Evolutionary conservation across 148 eudicot genomes (phyloP).

Genomic region (Dysphania ambrosioides): DNA sequence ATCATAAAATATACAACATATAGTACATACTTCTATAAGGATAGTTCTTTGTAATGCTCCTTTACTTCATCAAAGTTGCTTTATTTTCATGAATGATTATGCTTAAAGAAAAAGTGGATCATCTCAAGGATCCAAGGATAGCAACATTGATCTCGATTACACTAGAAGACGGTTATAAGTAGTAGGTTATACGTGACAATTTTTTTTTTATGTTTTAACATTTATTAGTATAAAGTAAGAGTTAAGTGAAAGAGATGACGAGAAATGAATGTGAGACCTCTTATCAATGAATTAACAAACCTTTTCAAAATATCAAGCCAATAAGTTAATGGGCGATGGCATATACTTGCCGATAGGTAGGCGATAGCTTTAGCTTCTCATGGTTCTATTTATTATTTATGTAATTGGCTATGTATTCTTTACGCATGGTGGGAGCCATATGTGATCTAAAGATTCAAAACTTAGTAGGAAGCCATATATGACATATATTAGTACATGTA

Average conservation of each 20-base stretch:
- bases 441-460: no score
- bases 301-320: no score
- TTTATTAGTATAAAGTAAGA: background rate
- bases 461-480: no score
- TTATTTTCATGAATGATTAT: background rate
- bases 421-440: no score
- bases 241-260: background rate
- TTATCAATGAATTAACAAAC: background rate
- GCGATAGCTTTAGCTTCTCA: no score
- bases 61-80: conserved; percentile 12
- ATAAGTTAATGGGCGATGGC: no score
- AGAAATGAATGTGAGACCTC: background rate
- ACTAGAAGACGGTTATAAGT: background rate
- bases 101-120: conserved; percentile 12
- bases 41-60: conserved; percentile 1
- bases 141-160: conserved; percentile 2
- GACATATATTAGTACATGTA: no score
- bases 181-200: background rate
- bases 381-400: no score
- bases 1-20: no score
- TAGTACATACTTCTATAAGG: background rate
- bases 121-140: conserved; percentile 12
- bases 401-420: no score
- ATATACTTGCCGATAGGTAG: no score
- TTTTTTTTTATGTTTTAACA: background rate